These are phyloP conservation scores for Lithospermum erythrorhizon DNA, from an alignment of 257 asterid genomes.

Conservation along the genomic window DNA sequence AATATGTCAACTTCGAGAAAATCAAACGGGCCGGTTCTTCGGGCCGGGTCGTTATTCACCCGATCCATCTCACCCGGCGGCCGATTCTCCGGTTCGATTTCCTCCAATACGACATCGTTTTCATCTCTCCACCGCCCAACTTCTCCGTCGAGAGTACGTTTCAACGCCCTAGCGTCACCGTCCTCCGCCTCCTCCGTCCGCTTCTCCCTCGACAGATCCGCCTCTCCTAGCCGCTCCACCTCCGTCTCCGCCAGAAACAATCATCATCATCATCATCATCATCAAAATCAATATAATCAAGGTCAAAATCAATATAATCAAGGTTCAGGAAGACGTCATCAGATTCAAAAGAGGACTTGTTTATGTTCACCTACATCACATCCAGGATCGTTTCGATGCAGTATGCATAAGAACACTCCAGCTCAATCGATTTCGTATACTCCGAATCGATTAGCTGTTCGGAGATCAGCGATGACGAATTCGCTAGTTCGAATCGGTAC, in stretches of 20 bases:
- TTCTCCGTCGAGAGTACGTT: slow-evolving; percentile 78
- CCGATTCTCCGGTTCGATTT: slow-evolving; percentile 14
- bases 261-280: too few species aligned
- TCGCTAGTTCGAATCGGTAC: slow-evolving; percentile 77
- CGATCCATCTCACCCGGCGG: slow-evolving; percentile 41
- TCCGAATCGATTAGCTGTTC: slow-evolving; percentile 56
- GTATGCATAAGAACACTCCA: slow-evolving; percentile 48
- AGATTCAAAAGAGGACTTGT: slow-evolving; percentile 55
- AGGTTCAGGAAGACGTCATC: too few species aligned
- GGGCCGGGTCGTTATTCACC: slow-evolving; percentile 26
- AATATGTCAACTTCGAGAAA: slow-evolving; percentile 40
- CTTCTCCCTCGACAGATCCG: slow-evolving; percentile 67
- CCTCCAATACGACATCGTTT: slow-evolving; percentile 26
- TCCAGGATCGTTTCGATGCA: slow-evolving; percentile 87
- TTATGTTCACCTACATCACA: slow-evolving; percentile 83
- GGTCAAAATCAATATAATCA: background rate
- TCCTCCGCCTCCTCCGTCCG: slow-evolving; percentile 57
- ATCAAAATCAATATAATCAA: slow-evolving; percentile 7
- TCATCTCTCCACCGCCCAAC: slow-evolving; percentile 44
- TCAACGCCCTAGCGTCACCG: slow-evolving; percentile 50
- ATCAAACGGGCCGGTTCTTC: slow-evolving; percentile 36
- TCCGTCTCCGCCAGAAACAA: slow-evolving; percentile 35
- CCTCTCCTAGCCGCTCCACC: slow-evolving; percentile 55
- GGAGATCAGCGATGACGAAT: slow-evolving; percentile 89
- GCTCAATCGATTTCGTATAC: slow-evolving; percentile 37